phyloP scores from a whole-genome alignment of 108 stramenopile species.

The Asterionellopsis glacialis region DNA sequence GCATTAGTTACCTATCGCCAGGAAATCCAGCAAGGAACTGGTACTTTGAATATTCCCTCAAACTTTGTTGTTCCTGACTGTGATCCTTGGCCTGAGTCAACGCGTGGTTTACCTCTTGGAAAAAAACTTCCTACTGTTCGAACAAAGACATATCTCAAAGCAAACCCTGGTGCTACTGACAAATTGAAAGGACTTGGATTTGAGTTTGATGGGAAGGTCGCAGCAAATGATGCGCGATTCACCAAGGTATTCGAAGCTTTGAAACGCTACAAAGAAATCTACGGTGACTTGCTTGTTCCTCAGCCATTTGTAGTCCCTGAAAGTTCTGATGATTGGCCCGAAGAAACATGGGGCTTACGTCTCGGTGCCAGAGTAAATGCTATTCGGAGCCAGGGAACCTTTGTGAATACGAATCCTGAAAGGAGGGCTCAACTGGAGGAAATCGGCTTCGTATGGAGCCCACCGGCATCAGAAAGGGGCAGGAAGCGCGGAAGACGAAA shows the following conservation, averaged over 20 bases:
- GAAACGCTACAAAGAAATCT: slow-evolving; percentile 66
- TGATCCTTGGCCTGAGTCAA: slow-evolving; percentile 71
- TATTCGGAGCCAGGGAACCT: slow-evolving; percentile 86
- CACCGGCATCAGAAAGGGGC: slow-evolving; percentile 43
- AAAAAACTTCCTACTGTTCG: slow-evolving; percentile 51
- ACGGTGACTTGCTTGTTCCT: slow-evolving; percentile 86
- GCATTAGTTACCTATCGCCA: slow-evolving; percentile 69
- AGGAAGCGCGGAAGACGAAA: slow-evolving; percentile 56
- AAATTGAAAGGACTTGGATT: slow-evolving; percentile 49
- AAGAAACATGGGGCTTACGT: slow-evolving; percentile 72
- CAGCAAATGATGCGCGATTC: slow-evolving; percentile 71
- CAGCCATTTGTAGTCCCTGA: slow-evolving; percentile 82
- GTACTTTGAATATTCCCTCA: slow-evolving; percentile 45
- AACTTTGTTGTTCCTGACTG: slow-evolving; percentile 70
- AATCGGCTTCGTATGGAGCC: slow-evolving; percentile 82
- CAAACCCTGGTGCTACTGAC: slow-evolving; percentile 55
- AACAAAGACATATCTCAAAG: slow-evolving; percentile 54
- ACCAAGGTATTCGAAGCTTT: slow-evolving; percentile 77
- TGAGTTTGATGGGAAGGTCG: slow-evolving; percentile 39
- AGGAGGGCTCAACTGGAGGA: slow-evolving; percentile 62
- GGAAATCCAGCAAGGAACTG: slow-evolving; percentile 39
- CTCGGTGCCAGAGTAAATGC: slow-evolving; percentile 86
- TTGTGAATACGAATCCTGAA: slow-evolving; percentile 68
- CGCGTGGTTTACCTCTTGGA: slow-evolving; percentile 73
- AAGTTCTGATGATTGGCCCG: slow-evolving; percentile 58